Conservation (phyloP, 179 eudicot species). For the Silene vulgaris region DNA sequence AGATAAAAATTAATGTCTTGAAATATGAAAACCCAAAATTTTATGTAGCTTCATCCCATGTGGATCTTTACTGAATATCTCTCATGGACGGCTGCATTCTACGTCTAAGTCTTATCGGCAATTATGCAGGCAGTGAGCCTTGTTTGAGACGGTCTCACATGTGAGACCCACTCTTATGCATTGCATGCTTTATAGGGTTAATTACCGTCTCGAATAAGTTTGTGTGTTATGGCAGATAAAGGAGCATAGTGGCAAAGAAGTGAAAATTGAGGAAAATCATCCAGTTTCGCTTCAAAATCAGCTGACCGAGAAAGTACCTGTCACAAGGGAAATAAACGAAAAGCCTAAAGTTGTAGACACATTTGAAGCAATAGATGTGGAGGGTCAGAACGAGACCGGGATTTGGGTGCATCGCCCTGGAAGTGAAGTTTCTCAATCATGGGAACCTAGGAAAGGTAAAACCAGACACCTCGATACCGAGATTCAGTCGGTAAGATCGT, state of each 20-base stretch:
- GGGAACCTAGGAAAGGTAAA: conserved; percentile 86
- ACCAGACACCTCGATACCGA: conserved; percentile 34
- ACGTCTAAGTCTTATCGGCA: neutral
- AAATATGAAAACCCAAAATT: no score
- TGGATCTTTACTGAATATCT: neutral
- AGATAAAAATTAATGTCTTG: no score
- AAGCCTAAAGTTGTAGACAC: conserved; percentile 42
- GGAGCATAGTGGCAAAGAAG: conserved; percentile 32
- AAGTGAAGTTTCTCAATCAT: conserved; percentile 55
- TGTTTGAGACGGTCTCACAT: no score
- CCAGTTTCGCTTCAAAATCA: conserved; percentile 27
- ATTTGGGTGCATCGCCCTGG: conserved; percentile 89
- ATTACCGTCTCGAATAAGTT: neutral
- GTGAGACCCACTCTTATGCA: neutral
- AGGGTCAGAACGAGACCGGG: conserved; percentile 74
- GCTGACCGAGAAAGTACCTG: conserved; percentile 21
- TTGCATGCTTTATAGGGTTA: neutral
- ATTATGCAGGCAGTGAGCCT: conserved; percentile 31
- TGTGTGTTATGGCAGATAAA: conserved; percentile 32
- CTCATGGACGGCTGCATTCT: neutral
- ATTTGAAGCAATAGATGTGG: conserved; percentile 62
- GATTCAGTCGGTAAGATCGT: conserved; percentile 27
- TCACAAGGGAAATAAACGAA: conserved; percentile 18
- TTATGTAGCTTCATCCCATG: no score
- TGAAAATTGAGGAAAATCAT: conserved; percentile 23